phyloP scores from a whole-genome alignment of 345 rosid species.

The Ceriops zippeliana region DNA sequence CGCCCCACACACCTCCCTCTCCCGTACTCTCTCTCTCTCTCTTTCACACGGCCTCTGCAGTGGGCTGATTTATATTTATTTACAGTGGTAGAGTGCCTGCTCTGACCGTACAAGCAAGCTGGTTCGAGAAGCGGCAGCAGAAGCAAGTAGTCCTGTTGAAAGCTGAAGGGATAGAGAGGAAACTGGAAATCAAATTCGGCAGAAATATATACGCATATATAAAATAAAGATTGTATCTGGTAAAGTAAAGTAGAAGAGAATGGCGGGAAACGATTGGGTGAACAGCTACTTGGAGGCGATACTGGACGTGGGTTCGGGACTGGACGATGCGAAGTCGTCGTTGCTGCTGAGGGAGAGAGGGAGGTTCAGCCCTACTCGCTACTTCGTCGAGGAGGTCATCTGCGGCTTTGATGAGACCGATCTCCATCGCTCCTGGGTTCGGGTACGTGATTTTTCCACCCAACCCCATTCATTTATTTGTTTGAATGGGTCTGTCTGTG shows the following conservation, averaged over 20 bases:
- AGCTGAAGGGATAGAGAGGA: too few relatives aligned
- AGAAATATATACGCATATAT: too few relatives aligned
- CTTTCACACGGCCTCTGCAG: too few relatives aligned
- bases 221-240: too few relatives aligned
- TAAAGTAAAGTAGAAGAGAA: slow-evolving; percentile 3
- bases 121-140: too few relatives aligned
- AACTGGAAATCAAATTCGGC: too few relatives aligned
- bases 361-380: slow-evolving; percentile 91
- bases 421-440: slow-evolving; percentile 86
- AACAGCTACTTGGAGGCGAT: slow-evolving; percentile 97
- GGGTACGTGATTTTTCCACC: slow-evolving; percentile 28
- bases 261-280: slow-evolving; percentile 99
- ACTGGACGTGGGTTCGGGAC: slow-evolving; percentile 89
- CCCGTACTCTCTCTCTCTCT: neutral
- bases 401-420: slow-evolving; percentile 98
- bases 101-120: too few relatives aligned
- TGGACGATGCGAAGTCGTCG: slow-evolving; percentile 78
- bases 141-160: too few relatives aligned
- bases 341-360: slow-evolving; percentile 91
- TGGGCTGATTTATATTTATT: too few relatives aligned
- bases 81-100: too few relatives aligned
- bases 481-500: neutral
- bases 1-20: neutral
- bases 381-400: slow-evolving; percentile 96
- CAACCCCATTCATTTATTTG: neutral